Percentiles rank a stretch among this genome's conserved stretches.
phyloP scores from a whole-genome alignment of 2,329 filamentous ascomycete genomes.

The Colletotrichum brevisporum region DNA sequence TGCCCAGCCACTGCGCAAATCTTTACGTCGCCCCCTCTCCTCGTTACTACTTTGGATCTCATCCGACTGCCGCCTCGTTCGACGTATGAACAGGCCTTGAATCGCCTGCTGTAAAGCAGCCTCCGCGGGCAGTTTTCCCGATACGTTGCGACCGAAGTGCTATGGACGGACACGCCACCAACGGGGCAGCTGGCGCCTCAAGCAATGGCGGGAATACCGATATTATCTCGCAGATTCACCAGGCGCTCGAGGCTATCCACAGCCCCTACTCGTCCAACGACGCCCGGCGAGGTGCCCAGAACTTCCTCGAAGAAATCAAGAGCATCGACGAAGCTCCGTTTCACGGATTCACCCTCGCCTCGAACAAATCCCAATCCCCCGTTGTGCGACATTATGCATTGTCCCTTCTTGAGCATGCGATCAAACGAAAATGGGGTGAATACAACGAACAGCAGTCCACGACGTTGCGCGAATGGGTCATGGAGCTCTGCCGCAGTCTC shows the following conservation, averaged over 20 bases:
- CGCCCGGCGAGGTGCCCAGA: conserved; percentile 84
- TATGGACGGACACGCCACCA: conserved; percentile 52
- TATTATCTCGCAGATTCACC: conserved; percentile 78
- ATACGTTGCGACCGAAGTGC: conserved; percentile 35
- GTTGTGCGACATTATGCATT: conserved; percentile 94
- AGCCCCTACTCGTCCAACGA: conserved; percentile 85
- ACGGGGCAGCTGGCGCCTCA: conserved; percentile 51
- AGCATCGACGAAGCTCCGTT: conserved; percentile 82
- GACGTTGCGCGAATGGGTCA: conserved; percentile 80
- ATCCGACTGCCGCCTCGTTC: conserved; percentile 7
- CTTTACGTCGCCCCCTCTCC: neutral
- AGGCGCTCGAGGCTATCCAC: conserved; percentile 91
- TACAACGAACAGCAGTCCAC: conserved; percentile 78
- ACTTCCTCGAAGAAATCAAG: conserved; percentile 90
- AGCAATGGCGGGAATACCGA: conserved; percentile 56
- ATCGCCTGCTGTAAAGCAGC: conserved; percentile 32
- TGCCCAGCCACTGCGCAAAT: neutral
- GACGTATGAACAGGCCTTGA: conserved; percentile 32
- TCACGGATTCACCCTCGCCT: conserved; percentile 87
- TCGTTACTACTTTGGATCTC: neutral
- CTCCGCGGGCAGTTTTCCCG: conserved; percentile 23
- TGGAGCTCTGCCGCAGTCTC: conserved; percentile 82
- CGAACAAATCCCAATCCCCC: conserved; percentile 80
- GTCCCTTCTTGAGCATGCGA: conserved; percentile 89
- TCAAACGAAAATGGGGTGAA: conserved; percentile 86